Base-by-base conservation (phyloP, 768 basidiomycete genomes). In the Pleurotus cornucopiae region DNA sequence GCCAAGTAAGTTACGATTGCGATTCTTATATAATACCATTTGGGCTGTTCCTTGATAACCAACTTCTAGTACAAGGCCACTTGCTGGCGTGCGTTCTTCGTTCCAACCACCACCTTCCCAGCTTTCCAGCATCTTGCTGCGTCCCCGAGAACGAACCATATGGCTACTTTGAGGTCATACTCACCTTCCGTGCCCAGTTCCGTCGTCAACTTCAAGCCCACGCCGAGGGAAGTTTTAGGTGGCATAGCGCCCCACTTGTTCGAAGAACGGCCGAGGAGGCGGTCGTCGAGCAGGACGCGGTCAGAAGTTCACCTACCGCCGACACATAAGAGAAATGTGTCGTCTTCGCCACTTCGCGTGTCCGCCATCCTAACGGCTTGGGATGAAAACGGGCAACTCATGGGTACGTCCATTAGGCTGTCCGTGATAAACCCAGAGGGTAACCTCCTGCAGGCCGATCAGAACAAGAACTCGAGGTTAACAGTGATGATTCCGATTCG, bases 181-280 rank as follows among this genome's bases (percentile, higher is more conserved):
- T 16, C 58, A 6, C 57, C 57, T 34, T 30, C 56, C 38, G 48
- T 57, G 14, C 40, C 57, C 25, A 51, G 55, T 26, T 46, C 57
- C 9, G 64, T 65, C 18, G 66, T 39, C 39, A 53, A 53, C 18
- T 53, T 76, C 64, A 69, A 69, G 55, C 76, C 76, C 3, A 69
- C 75, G 1, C 66, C 73, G 11, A 71, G 71, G 46, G 72, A 77
- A 54, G 68, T 77, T 30, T 73, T 78, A 56, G 71, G 67, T 39
- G 76, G 73, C 7, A 75, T 77, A 49, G 77, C 76, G 34, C 77
- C 77, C 20, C 76, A 77, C 58, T 71, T 77, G 26, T 73, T 76
- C 54, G 76, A 76, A 49, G 76, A 78, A 44, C 53, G 49, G 46
- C 67, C 65, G 38, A 60, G 69, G 41, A 61, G 66, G 55, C 63